Percentiles rank a stretch among this genome's conserved stretches.
Conservation (phyloP, 345 rosid genomes). For the Corymbia maculata region DNA sequence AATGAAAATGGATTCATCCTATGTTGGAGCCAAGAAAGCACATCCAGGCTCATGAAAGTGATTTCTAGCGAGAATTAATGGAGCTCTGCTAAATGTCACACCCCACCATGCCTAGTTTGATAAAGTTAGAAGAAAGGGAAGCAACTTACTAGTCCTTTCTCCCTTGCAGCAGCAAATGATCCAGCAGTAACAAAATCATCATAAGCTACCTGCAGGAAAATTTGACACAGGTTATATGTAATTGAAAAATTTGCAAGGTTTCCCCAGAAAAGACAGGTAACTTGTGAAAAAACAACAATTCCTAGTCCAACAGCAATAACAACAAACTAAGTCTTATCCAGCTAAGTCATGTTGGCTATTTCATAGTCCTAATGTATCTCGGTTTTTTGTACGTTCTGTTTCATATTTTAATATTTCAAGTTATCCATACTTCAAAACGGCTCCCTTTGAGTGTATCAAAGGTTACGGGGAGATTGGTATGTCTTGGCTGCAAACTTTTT, state of each 20-base stretch:
- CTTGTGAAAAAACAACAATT: not conserved
- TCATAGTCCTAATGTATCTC: not conserved
- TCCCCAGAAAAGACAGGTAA: not conserved
- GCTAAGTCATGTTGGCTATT: not conserved
- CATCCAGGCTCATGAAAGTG: not conserved
- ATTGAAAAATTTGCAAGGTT: not conserved
- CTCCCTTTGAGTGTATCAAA: not conserved
- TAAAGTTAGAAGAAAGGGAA: not conserved
- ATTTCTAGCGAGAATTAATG: not conserved
- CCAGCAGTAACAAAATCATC: slow-evolving; percentile 82
- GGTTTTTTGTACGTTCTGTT: not conserved
- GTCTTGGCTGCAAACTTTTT: not conserved
- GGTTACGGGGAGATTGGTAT: not conserved
- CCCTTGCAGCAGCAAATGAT: slow-evolving; percentile 76
- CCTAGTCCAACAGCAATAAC: not conserved
- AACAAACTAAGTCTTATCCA: not conserved
- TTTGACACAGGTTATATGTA: not conserved
- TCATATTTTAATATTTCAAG: not conserved
- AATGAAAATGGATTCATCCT: not conserved
- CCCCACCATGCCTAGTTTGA: not conserved
- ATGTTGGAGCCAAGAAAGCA: not conserved
- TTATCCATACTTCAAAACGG: not conserved
- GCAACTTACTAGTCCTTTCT: slow-evolving; percentile 83
- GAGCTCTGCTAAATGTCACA: not conserved
- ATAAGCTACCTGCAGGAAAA: slow-evolving; percentile 51